Percentiles rank a stretch among this genome's conserved stretches.
These are phyloP conservation scores for Stachybotrys echinatus DNA, from an alignment of 2,329 filamentous ascomycete genomes.

Conservation along the genomic window DNA sequence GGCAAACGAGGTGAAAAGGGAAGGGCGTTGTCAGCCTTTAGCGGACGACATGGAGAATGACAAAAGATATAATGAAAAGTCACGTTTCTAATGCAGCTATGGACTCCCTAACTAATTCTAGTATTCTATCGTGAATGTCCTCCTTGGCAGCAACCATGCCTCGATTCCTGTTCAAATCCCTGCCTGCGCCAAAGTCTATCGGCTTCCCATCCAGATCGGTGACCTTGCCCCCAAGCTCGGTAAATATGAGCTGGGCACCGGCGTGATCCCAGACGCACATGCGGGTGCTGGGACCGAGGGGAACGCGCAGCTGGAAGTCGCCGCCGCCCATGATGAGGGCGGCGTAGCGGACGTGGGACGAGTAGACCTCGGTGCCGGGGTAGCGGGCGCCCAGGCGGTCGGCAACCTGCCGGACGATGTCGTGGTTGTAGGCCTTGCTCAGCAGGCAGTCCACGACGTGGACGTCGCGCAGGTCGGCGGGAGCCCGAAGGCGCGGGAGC, in stretches of 20 bases:
- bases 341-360: constrained; percentile 33
- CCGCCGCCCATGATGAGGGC: constrained; percentile 30
- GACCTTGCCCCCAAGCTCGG: constrained; percentile 48
- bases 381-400: constrained; percentile 21
- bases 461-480: constrained; percentile 12
- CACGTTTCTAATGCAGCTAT: constrained; percentile 10
- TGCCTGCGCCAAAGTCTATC: constrained; percentile 29
- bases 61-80: constrained; percentile 8
- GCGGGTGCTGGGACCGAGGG: constrained; percentile 8
- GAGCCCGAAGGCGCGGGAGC: constrained; percentile 13
- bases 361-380: constrained; percentile 32
- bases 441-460: constrained; percentile 28
- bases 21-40: no score
- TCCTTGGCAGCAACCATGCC: constrained; percentile 39
- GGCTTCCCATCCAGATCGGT: constrained; percentile 38
- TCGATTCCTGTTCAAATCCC: constrained; percentile 24
- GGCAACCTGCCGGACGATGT: constrained; percentile 23
- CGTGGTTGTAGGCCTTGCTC: constrained; percentile 23
- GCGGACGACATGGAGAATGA: no score
- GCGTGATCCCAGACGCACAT: constrained; percentile 48
- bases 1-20: no score
- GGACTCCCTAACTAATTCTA: constrained; percentile 21
- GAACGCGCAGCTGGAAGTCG: constrained; percentile 27
- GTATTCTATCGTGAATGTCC: constrained; percentile 33
- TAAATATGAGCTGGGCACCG: constrained; percentile 51